These are phyloP conservation scores for Tetradesmus lagerheimii DNA, from an alignment of 139 green algal genomes.

Conservation along the genomic window DNA sequence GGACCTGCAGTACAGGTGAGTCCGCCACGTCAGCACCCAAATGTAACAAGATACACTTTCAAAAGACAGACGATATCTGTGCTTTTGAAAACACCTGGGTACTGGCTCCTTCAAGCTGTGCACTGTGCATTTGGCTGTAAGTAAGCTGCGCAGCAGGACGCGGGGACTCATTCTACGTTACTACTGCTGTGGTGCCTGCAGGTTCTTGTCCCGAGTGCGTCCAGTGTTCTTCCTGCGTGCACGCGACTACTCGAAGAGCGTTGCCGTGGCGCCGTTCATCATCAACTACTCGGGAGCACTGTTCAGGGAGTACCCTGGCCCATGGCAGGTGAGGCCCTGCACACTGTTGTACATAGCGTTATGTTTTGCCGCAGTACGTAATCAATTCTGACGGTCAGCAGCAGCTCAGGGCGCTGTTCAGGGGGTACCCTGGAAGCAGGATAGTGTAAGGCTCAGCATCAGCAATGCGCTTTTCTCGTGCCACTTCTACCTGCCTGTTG, in stretches of 20 bases:
- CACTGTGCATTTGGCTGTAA: too few species aligned
- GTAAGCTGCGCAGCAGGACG: too few species aligned
- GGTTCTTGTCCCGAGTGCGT: slow-evolving; percentile 85
- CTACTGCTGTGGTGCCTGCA: background rate
- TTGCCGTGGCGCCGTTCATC: slow-evolving; percentile 88
- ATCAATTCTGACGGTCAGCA: too few species aligned
- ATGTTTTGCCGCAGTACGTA: slow-evolving; percentile 74
- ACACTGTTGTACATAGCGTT: too few species aligned
- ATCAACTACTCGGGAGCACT: slow-evolving; percentile 94
- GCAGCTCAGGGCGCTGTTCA: slow-evolving; percentile 93
- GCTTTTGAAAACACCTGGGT: too few species aligned
- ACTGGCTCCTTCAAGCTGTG: too few species aligned
- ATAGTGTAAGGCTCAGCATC: slow-evolving; percentile 91
- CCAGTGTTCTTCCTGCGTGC: slow-evolving; percentile 91
- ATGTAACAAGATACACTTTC: too few species aligned
- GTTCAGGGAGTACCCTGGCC: slow-evolving; percentile 93
- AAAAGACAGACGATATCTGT: too few species aligned
- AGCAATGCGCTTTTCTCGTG: too few species aligned
- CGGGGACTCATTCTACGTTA: too few species aligned
- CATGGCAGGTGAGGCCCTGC: slow-evolving; percentile 84
- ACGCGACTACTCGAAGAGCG: slow-evolving; percentile 78
- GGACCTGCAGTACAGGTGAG: slow-evolving; percentile 77
- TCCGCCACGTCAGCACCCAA: too few species aligned
- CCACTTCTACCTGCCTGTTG: too few species aligned
- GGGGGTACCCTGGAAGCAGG: slow-evolving; percentile 87